A percentile compares a stretch with the other conserved stretches of the same genome.
Evolutionary conservation across 2,329 filamentous ascomycete genomes (phyloP).

Genomic region (Calycina marina): DNA sequence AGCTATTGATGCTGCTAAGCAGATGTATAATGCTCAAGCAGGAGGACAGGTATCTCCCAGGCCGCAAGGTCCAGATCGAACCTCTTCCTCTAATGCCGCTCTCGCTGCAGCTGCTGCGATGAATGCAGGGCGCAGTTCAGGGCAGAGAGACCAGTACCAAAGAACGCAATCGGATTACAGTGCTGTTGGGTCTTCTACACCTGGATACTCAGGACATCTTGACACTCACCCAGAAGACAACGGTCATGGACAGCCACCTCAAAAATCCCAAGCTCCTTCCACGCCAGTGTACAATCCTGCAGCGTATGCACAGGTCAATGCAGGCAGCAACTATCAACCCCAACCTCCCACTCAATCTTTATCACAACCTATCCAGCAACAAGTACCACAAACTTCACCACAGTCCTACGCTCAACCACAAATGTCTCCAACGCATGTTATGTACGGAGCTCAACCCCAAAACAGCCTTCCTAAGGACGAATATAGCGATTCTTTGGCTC

Average conservation of each 20-base stretch:
- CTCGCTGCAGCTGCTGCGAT: constrained; percentile 46
- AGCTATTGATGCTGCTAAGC: constrained; percentile 48
- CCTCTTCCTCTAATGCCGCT: constrained; percentile 37
- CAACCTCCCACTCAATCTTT: constrained; percentile 27
- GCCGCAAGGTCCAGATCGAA: constrained; percentile 38
- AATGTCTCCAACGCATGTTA: constrained; percentile 16
- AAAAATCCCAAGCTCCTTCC: constrained; percentile 27
- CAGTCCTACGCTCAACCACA: constrained; percentile 12
- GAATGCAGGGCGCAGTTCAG: constrained; percentile 26
- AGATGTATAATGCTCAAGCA: constrained; percentile 41
- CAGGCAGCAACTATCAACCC: too few species aligned
- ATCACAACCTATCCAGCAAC: constrained; percentile 12
- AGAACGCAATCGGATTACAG: constrained; percentile 19
- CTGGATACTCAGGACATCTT: constrained; percentile 12
- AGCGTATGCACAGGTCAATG: constrained; percentile 53
- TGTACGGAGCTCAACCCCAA: constrained; percentile 17
- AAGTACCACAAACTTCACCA: constrained; percentile 16
- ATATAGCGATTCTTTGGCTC: constrained; percentile 7
- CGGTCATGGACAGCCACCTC: constrained; percentile 15
- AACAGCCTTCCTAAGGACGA: constrained; percentile 17
- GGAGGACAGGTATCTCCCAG: constrained; percentile 32
- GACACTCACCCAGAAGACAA: constrained; percentile 14
- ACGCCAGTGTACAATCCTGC: constrained; percentile 64
- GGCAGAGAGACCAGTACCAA: constrained; percentile 17
- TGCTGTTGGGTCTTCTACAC: constrained; percentile 9